Percentiles rank a stretch among this genome's conserved stretches.
These are phyloP conservation scores for Penicillium brasilianum DNA, from an alignment of 2,329 filamentous ascomycete species.

Conservation along the genomic window DNA sequence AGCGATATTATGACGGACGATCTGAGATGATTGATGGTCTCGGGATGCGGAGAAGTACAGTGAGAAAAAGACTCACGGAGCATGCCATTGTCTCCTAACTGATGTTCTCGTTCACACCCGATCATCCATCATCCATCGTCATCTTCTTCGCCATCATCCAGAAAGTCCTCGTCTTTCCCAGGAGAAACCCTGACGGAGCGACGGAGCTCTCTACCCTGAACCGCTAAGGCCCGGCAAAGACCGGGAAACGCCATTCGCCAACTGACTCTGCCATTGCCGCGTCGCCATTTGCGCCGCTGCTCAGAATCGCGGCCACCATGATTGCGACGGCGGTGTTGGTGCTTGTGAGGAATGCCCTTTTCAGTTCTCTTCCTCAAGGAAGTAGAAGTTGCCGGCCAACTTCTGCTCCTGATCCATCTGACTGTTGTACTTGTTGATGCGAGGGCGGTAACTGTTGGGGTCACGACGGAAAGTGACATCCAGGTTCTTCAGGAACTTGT, in stretches of 20 bases:
- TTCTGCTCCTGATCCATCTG: constrained; percentile 99
- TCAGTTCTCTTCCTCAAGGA: constrained; percentile 85
- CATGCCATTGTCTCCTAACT: constrained; percentile 63
- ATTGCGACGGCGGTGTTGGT: constrained; percentile 45
- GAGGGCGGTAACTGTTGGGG: constrained; percentile 91
- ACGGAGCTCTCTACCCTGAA: constrained; percentile 38
- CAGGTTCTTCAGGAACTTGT: constrained; percentile 92
- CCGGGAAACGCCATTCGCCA: constrained; percentile 48
- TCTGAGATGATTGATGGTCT: constrained; percentile 22
- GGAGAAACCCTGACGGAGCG: constrained; percentile 41
- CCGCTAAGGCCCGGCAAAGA: constrained; percentile 48
- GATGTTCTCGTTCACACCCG: constrained; percentile 67
- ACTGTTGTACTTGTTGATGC: constrained; percentile 96
- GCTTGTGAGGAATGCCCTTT: constrained; percentile 62
- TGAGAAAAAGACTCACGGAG: constrained; percentile 45
- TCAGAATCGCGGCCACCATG: constrained; percentile 44
- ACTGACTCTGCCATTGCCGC: constrained; percentile 40
- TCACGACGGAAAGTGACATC: constrained; percentile 99
- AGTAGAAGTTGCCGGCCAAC: constrained; percentile 92
- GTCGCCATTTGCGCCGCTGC: constrained; percentile 40
- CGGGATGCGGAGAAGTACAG: constrained; percentile 19
- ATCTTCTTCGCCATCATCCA: constrained; percentile 64
- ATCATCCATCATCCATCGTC: constrained; percentile 63
- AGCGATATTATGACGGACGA: constrained; percentile 12
- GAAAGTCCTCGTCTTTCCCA: constrained; percentile 59